Conservation (phyloP, 2,329 filamentous ascomycete genomes). For the Xylariales sp. region DNA sequence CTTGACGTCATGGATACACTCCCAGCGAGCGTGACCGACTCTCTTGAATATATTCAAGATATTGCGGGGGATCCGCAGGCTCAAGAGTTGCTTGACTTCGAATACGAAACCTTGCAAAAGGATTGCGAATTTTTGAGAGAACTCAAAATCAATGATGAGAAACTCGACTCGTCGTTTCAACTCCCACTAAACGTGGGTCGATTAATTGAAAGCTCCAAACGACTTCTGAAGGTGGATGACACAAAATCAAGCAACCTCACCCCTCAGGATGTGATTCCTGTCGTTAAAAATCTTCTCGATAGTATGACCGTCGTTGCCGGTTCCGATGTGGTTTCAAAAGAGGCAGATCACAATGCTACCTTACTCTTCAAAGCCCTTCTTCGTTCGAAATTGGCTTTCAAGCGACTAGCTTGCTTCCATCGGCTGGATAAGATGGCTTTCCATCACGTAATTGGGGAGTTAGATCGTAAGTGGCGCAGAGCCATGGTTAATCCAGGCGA, state of each 20-base stretch:
- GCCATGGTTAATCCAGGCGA: conserved; percentile 92
- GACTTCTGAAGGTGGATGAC: conserved; percentile 90
- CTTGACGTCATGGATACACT: conserved; percentile 84
- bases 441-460: conserved; percentile 88
- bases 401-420: conserved; percentile 87
- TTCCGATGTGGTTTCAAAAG: conserved; percentile 80
- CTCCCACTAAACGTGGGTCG: conserved; percentile 91
- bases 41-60: conserved; percentile 87
- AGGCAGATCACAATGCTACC: conserved; percentile 90
- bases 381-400: conserved; percentile 90
- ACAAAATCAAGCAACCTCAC: conserved; percentile 88
- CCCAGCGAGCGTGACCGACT: conserved; percentile 70
- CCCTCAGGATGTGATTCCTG: conserved; percentile 86
- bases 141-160: conserved; percentile 70
- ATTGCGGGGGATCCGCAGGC: conserved; percentile 88
- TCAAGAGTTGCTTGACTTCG: conserved; percentile 86
- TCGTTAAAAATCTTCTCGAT: conserved; percentile 78
- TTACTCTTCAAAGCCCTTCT: conserved; percentile 92
- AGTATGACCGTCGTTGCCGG: conserved; percentile 89
- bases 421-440: conserved; percentile 91
- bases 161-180: conserved; percentile 87
- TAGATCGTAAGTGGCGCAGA: conserved; percentile 88
- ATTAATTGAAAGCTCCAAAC: conserved; percentile 90
- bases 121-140: conserved; percentile 81
- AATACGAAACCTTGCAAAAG: conserved; percentile 82